Conservation (phyloP, 352 stramenopile species). For the Globisporangium lucens region DNA sequence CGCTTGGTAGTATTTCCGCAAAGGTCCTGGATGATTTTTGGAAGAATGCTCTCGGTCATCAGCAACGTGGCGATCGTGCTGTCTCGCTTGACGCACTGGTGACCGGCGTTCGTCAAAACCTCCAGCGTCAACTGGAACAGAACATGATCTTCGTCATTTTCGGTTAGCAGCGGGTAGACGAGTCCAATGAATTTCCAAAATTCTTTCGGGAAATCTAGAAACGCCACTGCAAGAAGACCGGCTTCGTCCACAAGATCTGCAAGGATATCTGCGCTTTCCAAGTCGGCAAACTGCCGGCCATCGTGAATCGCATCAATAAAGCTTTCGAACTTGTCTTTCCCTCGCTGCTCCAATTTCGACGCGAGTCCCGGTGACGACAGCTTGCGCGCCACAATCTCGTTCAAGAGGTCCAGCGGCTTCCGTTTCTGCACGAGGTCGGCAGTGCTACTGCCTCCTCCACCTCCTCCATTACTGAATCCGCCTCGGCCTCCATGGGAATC, state of each 20-base stretch:
- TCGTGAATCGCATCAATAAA: constrained; percentile 57
- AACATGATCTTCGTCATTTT: constrained; percentile 42
- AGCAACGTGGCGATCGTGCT: constrained; percentile 36
- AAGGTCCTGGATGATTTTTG: constrained; percentile 34
- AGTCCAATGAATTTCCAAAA: constrained; percentile 74
- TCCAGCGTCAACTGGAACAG: constrained; percentile 36
- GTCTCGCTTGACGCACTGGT: constrained; percentile 49
- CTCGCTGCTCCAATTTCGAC: constrained; percentile 30
- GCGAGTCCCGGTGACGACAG: constrained; percentile 27
- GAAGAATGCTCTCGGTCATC: constrained; percentile 55
- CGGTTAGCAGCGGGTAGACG: constrained; percentile 47
- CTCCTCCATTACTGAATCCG: constrained; percentile 15
- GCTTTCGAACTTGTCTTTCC: constrained; percentile 66
- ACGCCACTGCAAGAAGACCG: constrained; percentile 51
- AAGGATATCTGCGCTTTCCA: constrained; percentile 35
- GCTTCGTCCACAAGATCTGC: constrained; percentile 40
- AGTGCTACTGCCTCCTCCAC: constrained; percentile 14
- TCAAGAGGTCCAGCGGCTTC: constrained; percentile 60
- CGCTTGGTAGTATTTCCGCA: constrained; percentile 37
- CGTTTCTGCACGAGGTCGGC: constrained; percentile 54
- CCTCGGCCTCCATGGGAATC: constrained; percentile 23
- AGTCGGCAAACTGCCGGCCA: constrained; percentile 34
- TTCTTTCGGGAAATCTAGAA: constrained; percentile 75
- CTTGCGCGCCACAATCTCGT: constrained; percentile 39
- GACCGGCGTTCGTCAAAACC: constrained; percentile 38